Conservation (phyloP, 805 yeast species). For the Metschnikowia koreensis region DNA sequence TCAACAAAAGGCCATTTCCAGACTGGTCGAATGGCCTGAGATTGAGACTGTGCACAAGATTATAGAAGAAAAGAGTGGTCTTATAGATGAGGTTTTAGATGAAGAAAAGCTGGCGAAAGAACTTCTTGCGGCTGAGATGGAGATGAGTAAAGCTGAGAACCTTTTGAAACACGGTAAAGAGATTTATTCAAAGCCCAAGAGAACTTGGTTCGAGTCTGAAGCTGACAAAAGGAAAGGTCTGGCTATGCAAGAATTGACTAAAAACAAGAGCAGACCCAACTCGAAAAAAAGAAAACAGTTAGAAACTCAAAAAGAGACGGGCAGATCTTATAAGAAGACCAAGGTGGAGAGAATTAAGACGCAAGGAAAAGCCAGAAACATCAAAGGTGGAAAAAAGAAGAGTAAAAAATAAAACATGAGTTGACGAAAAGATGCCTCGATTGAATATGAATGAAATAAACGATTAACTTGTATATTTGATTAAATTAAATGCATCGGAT, state of each 20-base stretch:
- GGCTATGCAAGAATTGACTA: constrained; percentile 40
- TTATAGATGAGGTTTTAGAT: constrained; percentile 71
- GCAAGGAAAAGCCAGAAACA: constrained; percentile 20
- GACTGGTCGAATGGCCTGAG: constrained; percentile 87
- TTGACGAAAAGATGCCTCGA: no score
- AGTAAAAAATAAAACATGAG: constrained; percentile 3
- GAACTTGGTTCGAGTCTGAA: constrained; percentile 91
- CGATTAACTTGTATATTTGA: no score
- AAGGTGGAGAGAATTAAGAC: constrained; percentile 56
- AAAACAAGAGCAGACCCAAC: constrained; percentile 55
- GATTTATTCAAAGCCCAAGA: constrained; percentile 83
- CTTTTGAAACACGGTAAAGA: constrained; percentile 76
- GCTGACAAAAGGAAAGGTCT: constrained; percentile 47
- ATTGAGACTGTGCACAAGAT: constrained; percentile 66
- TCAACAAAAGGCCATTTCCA: constrained; percentile 68
- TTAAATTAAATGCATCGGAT: no score
- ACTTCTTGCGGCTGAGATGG: constrained; percentile 85
- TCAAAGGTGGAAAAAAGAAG: constrained; percentile 11
- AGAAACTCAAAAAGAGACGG: constrained; percentile 56
- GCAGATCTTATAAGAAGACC: constrained; percentile 76
- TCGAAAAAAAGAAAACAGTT: constrained; percentile 70
- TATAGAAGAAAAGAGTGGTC: constrained; percentile 57
- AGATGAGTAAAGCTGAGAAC: constrained; percentile 81
- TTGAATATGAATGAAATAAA: no score
- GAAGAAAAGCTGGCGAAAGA: constrained; percentile 92